Evolutionary conservation across 2,329 filamentous ascomycete species (phyloP).

Genomic region (Pezicula carpinea): DNA sequence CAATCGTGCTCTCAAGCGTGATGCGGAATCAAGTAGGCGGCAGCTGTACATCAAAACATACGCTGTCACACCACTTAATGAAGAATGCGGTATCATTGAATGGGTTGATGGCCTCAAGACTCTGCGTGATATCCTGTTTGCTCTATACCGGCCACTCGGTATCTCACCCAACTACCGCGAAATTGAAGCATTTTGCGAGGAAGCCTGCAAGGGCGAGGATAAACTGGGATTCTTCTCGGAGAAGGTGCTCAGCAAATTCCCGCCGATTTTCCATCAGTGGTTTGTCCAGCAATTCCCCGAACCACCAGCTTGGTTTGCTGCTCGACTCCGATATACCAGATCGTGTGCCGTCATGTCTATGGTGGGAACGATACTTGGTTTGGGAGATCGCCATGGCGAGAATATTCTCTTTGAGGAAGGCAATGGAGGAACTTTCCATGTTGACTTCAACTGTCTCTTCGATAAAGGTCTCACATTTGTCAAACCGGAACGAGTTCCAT

Average conservation of each 20-base stretch:
- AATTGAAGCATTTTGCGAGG: slow-evolving; percentile 61
- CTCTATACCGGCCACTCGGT: slow-evolving; percentile 70
- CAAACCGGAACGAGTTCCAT: slow-evolving; percentile 91
- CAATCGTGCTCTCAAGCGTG: slow-evolving; percentile 87
- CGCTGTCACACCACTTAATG: slow-evolving; percentile 91
- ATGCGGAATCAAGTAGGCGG: slow-evolving; percentile 83
- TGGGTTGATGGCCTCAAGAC: slow-evolving; percentile 98
- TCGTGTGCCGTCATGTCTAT: slow-evolving; percentile 99
- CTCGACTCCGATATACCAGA: slow-evolving; percentile 82
- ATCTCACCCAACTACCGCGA: slow-evolving; percentile 65
- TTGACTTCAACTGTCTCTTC: slow-evolving; percentile 99
- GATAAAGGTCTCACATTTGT: slow-evolving; percentile 96
- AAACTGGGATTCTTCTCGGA: slow-evolving; percentile 71
- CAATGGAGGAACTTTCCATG: slow-evolving; percentile 91
- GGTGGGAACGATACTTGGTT: slow-evolving; percentile 87
- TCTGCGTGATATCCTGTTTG: slow-evolving; percentile 82
- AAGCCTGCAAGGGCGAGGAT: slow-evolving; percentile 47
- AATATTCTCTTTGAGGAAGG: slow-evolving; percentile 94
- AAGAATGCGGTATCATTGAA: slow-evolving; percentile 96
- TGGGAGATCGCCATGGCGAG: slow-evolving; percentile 94
- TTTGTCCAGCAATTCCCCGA: slow-evolving; percentile 94
- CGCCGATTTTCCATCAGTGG: slow-evolving; percentile 85
- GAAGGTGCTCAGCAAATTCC: slow-evolving; percentile 61
- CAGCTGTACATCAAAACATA: slow-evolving; percentile 97
- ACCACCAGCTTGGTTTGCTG: slow-evolving; percentile 86